A percentile compares a stretch with the other conserved stretches of the same genome.
These are phyloP conservation scores for Malus sylvestris DNA, from an alignment of 306 rosid genomes.

Conservation along the genomic window DNA sequence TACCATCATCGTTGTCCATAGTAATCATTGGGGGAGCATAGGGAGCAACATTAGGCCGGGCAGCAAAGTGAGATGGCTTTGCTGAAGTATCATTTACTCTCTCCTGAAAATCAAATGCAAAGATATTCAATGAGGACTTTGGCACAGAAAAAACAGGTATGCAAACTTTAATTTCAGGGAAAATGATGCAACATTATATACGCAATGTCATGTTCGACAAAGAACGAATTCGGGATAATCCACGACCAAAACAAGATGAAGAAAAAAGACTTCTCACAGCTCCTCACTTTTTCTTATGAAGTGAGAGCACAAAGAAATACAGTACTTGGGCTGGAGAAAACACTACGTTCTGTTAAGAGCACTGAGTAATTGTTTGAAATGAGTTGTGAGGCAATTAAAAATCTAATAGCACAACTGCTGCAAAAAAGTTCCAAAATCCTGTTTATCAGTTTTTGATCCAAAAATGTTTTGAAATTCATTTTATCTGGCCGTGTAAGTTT, in stretches of 20 bases:
- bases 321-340: background rate
- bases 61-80: conserved; percentile 61
- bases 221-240: background rate
- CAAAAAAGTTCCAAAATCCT: background rate
- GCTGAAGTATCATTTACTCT: conserved; percentile 69
- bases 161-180: background rate
- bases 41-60: conserved; percentile 63
- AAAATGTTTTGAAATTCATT: background rate
- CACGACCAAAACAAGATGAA: background rate
- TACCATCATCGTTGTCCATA: conserved; percentile 80
- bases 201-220: background rate
- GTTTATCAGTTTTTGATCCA: background rate
- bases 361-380: background rate
- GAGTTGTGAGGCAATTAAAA: background rate
- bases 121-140: conserved; percentile 11
- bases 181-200: background rate
- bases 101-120: conserved; percentile 46
- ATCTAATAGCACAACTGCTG: background rate
- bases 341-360: background rate
- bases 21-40: conserved; percentile 67
- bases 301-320: background rate
- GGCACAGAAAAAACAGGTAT: background rate
- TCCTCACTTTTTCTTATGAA: background rate
- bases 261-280: background rate
- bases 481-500: background rate